These are phyloP conservation scores for Dendrostoma leiphaemia DNA, from an alignment of 2,329 filamentous ascomycete genomes.

Conservation along the genomic window DNA sequence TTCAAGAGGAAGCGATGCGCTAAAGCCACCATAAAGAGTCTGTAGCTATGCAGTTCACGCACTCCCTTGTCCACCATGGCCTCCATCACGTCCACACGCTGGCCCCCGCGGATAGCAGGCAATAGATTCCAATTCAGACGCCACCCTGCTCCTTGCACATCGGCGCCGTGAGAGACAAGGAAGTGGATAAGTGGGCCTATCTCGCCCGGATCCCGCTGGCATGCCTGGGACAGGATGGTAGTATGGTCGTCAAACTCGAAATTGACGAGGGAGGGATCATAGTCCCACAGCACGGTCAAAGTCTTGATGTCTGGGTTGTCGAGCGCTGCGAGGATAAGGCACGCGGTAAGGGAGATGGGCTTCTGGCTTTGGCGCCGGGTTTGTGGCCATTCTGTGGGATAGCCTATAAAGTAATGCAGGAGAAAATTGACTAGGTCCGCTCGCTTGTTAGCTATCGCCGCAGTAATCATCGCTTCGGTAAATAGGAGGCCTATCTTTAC, in stretches of 20 bases:
- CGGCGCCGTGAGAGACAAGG: background rate
- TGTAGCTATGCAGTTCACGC: no score
- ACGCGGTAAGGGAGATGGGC: background rate
- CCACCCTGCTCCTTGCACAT: background rate
- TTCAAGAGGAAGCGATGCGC: no score
- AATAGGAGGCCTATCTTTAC: background rate
- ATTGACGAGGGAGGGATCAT: background rate
- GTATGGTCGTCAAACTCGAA: background rate
- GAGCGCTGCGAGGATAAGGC: background rate
- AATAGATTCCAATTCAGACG: background rate
- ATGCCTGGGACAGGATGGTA: background rate
- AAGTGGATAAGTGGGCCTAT: background rate
- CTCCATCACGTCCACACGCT: background rate
- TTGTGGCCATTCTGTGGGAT: background rate
- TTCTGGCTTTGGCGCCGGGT: background rate
- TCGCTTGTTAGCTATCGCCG: background rate
- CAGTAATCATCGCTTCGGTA: background rate
- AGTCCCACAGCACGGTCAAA: background rate
- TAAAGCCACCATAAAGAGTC: no score
- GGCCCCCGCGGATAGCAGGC: background rate
- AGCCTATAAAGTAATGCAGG: background rate
- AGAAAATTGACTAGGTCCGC: background rate
- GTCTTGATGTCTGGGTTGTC: background rate
- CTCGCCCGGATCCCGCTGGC: background rate
- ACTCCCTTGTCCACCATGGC: background rate